phyloP scores from a whole-genome alignment of 257 asterid genomes.

The Solanum sejunctum region DNA sequence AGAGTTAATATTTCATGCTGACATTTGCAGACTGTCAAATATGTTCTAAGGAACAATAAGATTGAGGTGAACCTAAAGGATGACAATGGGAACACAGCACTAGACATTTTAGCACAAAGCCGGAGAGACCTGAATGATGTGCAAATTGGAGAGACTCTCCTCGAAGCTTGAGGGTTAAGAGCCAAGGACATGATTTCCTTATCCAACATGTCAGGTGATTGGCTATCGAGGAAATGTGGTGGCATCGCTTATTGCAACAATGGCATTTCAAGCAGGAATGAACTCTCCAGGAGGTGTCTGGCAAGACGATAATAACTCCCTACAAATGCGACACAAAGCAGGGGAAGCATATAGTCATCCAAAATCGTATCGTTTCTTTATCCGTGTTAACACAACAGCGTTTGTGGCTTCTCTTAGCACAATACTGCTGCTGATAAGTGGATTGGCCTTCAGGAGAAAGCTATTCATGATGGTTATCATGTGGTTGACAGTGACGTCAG shows the following conservation, averaged over 20 bases:
- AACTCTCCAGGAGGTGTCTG: conserved; percentile 16
- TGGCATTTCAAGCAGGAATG: conserved; percentile 19
- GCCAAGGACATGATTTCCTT: neutral
- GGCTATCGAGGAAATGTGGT: conserved; percentile 5
- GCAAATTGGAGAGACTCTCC: conserved; percentile 16
- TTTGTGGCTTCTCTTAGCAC: conserved; percentile 30
- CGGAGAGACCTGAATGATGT: conserved; percentile 9
- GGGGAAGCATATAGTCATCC: neutral
- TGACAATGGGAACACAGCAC: conserved; percentile 14
- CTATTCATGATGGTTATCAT: conserved; percentile 12
- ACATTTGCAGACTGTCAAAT: conserved; percentile 9
- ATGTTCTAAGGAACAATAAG: conserved; percentile 1
- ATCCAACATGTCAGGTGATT: neutral
- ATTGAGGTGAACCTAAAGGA: conserved; percentile 13
- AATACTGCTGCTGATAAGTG: conserved; percentile 17
- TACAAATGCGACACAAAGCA: neutral
- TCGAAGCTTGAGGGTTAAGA: conserved; percentile 6
- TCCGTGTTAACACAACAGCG: conserved; percentile 1
- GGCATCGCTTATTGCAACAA: conserved; percentile 16
- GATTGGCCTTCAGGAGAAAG: conserved; percentile 6
- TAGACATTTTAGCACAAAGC: conserved; percentile 18
- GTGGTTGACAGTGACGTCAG: conserved; percentile 16
- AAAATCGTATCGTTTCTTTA: neutral
- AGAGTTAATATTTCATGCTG: neutral
- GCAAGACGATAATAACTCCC: neutral